Percentiles rank a stretch among this genome's conserved stretches.
phyloP scores from a whole-genome alignment of 306 rosid genomes.

The Potentilla sterilis region DNA sequence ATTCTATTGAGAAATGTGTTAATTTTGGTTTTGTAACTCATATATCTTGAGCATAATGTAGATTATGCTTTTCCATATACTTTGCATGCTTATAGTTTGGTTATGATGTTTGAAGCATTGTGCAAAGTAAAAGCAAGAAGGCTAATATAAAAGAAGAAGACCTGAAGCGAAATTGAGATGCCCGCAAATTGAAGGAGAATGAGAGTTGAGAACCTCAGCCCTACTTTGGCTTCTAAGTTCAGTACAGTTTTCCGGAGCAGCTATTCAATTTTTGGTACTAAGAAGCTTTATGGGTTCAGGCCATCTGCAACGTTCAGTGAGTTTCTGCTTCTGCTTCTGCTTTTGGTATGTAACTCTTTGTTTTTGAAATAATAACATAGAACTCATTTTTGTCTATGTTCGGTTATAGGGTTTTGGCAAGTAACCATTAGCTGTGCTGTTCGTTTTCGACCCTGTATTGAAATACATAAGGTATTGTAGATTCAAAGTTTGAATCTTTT shows the following conservation, averaged over 20 bases:
- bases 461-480: conserved; percentile 69
- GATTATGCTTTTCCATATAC: too few relatives aligned
- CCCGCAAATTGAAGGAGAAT: conserved; percentile 5
- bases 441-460: conserved; percentile 83
- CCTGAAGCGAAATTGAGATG: not conserved
- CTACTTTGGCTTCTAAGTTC: not conserved
- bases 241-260: conserved; percentile 1
- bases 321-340: not conserved
- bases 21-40: too few relatives aligned
- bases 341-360: not conserved
- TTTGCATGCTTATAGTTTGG: too few relatives aligned
- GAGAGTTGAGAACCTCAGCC: conserved; percentile 31
- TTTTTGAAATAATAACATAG: not conserved
- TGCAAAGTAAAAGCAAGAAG: too few relatives aligned
- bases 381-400: not conserved
- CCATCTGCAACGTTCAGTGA: conserved; percentile 12
- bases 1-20: too few relatives aligned
- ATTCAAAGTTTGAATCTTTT: not conserved
- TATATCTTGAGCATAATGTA: too few relatives aligned
- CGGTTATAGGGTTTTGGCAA: conserved; percentile 28
- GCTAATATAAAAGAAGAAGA: not conserved
- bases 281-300: conserved; percentile 14
- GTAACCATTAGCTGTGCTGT: conserved; percentile 46
- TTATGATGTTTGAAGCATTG: too few relatives aligned
- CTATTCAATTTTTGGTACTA: conserved; percentile 23